A percentile compares a stretch with the other conserved stretches of the same genome.
These are phyloP conservation scores for Kockiozyma suomiensis DNA, from an alignment of 805 yeast genomes.

Conservation along the genomic window DNA sequence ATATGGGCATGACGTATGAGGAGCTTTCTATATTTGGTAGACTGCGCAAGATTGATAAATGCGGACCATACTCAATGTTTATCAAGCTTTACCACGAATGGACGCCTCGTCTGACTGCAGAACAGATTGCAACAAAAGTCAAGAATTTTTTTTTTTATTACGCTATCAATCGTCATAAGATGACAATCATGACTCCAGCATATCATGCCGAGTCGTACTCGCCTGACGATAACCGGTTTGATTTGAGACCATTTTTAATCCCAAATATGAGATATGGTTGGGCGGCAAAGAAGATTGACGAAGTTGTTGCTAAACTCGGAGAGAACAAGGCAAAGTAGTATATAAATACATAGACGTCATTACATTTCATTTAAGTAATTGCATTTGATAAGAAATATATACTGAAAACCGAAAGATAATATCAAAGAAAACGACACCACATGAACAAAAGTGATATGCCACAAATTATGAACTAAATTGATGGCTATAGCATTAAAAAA, in stretches of 20 bases:
- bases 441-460: neutral
- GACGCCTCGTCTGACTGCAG: conserved; percentile 82
- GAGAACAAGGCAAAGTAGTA: conserved; percentile 35
- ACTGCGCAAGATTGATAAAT: conserved; percentile 85
- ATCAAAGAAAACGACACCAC: neutral
- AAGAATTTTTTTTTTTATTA: conserved; percentile 90
- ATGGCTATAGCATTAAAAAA: neutral
- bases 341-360: too few species aligned
- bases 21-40: conserved; percentile 90
- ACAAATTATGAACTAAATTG: neutral
- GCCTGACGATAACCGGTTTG: conserved; percentile 97
- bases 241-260: conserved; percentile 91
- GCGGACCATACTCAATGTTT: conserved; percentile 97
- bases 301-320: conserved; percentile 60
- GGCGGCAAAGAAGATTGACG: conserved; percentile 88
- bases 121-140: conserved; percentile 87
- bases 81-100: conserved; percentile 86
- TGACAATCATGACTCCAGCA: conserved; percentile 95
- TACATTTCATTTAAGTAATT: too few species aligned
- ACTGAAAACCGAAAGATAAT: neutral
- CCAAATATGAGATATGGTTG: conserved; percentile 79
- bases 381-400: too few species aligned
- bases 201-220: conserved; percentile 98
- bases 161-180: conserved; percentile 94
- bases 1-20: conserved; percentile 98